Evolutionary conservation across 202 grass and related monocot species (phyloP), one percentile per base, ranked within the genome.

Genomic region (Saccharum hybrid): DNA sequence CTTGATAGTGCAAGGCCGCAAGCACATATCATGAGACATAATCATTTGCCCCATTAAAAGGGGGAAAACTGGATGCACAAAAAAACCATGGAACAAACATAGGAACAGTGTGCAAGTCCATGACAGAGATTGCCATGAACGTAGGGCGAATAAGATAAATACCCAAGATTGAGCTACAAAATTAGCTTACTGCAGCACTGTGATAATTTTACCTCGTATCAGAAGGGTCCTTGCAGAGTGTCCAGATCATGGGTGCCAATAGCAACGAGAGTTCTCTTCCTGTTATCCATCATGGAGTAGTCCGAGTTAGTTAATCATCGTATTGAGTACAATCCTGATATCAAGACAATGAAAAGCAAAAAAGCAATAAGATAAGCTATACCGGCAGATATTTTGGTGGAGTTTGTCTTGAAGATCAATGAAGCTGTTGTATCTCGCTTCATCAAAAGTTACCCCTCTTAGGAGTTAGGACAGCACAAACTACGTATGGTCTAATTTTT

Each of bases 341-440:
- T 37, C 46, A 87, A 82, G 40, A 72, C 36, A 68, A 72, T 28
- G 79, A 79, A 84, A 79, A 57, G 51, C 10, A 10, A 66, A 21
- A n/a, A 16, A 9, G 26, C 34, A 48, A 73, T 33, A 68, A 83
- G 68, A 72, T 38, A 69, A 88, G 33, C 66, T 40, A 84, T 90
- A 98, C 95, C 96, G 70, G 89, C 96, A 98, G 84, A 98, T 94
- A 92, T 96, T 98, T 85, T 98, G 93, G 64, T 98, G 96, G 22
- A 98, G 89, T 83, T 98, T 98, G 84, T 98, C 93, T 94, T 98
- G 93, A 28, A 98, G 87, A 72, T 94, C 96, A 81, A 98, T 98
- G 87, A 98, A 98, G 78, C 91, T 98, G 85, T 92, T 98, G 83
- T 96, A 98, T 87, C 91, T 91, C 54, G 73, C 88, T 89, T 98